Conservation (phyloP, 2,329 filamentous ascomycete species). For the Colletotrichum sp. region DNA sequence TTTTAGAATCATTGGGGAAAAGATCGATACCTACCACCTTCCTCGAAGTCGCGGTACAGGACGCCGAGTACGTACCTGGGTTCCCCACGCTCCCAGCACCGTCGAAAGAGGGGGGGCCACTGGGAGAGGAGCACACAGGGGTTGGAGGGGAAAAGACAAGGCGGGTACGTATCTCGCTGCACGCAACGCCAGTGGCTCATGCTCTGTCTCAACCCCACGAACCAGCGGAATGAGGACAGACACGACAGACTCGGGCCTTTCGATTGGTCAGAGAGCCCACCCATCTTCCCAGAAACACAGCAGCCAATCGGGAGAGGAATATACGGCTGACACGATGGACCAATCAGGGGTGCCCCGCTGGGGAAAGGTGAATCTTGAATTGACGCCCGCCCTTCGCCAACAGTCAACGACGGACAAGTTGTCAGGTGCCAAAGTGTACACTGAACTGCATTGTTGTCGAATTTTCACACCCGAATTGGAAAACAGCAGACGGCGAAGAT, state of each 20-base stretch:
- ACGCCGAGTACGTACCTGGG: constrained; percentile 3
- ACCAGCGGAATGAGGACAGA: background rate
- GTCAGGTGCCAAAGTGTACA: background rate
- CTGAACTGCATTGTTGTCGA: background rate
- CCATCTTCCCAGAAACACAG: background rate
- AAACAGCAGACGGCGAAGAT: background rate
- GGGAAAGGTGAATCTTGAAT: constrained; percentile 18
- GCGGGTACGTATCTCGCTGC: background rate
- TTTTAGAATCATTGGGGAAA: background rate
- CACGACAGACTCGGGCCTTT: background rate
- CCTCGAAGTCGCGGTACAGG: background rate
- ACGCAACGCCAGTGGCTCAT: background rate
- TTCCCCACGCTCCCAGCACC: constrained; percentile 6
- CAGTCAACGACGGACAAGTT: background rate
- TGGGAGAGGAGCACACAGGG: background rate
- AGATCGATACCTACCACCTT: background rate
- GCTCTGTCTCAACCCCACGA: constrained; percentile 1
- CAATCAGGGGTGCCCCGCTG: constrained; percentile 2
- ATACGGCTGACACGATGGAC: constrained; percentile 1
- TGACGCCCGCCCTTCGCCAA: background rate
- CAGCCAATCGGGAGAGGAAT: constrained; percentile 15
- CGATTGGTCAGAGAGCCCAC: background rate
- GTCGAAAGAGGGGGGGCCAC: background rate
- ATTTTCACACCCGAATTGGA: background rate
- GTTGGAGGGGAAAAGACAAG: background rate